A percentile compares a stretch with the other conserved stretches of the same genome.
phyloP scores from a whole-genome alignment of 495 filamentous ascomycete genomes.

The Thermochaetoides thermophila region DNA sequence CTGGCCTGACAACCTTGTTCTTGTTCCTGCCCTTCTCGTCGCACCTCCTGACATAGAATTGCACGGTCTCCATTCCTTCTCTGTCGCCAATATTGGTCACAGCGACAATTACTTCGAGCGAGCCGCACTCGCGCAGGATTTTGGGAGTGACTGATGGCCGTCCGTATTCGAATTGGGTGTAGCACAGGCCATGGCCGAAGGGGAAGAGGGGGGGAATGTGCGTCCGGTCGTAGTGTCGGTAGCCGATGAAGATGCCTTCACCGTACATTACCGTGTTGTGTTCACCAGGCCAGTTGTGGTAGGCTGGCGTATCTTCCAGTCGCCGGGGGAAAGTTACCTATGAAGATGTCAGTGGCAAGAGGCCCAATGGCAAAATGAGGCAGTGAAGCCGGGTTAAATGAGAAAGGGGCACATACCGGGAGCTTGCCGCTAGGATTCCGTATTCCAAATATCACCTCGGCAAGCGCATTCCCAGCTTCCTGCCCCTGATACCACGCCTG shows the following conservation, averaged over 20 bases:
- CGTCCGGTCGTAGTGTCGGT: conserved; percentile 67
- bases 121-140: conserved; percentile 36
- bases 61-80: conserved; percentile 61
- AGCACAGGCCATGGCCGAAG: conserved; percentile 75
- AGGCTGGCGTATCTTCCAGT: conserved; percentile 68
- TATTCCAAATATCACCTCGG: conserved; percentile 74
- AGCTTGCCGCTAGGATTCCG: conserved; percentile 77
- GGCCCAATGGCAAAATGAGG: conserved; percentile 22
- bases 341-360: conserved; percentile 2
- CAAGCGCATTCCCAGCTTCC: conserved; percentile 76
- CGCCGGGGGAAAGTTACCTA: conserved; percentile 50
- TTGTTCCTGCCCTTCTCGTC: too few species aligned
- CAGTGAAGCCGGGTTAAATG: too few species aligned
- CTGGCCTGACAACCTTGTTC: conserved; percentile 49
- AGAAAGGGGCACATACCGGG: conserved; percentile 33
- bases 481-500: conserved; percentile 76
- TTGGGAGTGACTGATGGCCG: conserved; percentile 36
- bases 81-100: conserved; percentile 54
- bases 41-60: conserved; percentile 62
- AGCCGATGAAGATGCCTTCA: conserved; percentile 73
- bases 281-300: conserved; percentile 74
- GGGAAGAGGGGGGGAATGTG: conserved; percentile 52
- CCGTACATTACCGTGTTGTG: conserved; percentile 65
- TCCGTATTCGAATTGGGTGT: conserved; percentile 60
- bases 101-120: conserved; percentile 44